Conservation (phyloP, 495 filamentous ascomycete genomes). For the Podospora fimiseda region DNA sequence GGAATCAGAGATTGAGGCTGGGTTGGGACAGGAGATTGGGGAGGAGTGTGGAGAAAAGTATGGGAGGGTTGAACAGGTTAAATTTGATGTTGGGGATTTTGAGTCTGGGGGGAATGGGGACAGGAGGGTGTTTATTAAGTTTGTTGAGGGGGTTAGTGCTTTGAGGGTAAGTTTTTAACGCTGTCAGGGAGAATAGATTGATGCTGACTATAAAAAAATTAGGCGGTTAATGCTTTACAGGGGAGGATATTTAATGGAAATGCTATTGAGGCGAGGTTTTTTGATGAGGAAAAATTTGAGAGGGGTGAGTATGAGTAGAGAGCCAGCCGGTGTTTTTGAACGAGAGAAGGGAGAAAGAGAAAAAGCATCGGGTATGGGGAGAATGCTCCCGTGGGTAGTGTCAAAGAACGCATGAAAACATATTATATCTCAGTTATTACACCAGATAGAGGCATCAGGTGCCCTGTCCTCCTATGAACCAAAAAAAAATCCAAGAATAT, state of each 20-base stretch:
- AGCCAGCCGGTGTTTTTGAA: no score
- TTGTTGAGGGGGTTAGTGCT: slow-evolving; percentile 72
- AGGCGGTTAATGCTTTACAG: slow-evolving; percentile 85
- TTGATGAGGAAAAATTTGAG: slow-evolving; percentile 74
- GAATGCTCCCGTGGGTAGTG: slow-evolving; percentile 2
- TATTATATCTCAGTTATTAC: no score
- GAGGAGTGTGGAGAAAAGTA: slow-evolving; percentile 88
- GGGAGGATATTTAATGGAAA: slow-evolving; percentile 84
- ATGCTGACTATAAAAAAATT: slow-evolving; percentile 2
- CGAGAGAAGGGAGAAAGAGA: no score
- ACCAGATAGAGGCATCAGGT: no score
- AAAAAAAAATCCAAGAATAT: no score
- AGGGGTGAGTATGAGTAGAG: slow-evolving; percentile 51
- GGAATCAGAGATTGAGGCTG: slow-evolving; percentile 63
- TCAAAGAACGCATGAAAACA: not conserved
- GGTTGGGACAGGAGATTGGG: slow-evolving; percentile 86
- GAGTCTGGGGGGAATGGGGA: slow-evolving; percentile 4
- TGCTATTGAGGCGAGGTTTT: slow-evolving; percentile 69
- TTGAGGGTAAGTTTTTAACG: slow-evolving; percentile 57
- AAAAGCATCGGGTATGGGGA: no score
- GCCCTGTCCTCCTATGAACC: no score
- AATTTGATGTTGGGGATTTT: slow-evolving; percentile 54
- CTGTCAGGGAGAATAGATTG: not conserved
- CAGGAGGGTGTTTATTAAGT: slow-evolving; percentile 78
- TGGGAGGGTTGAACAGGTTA: slow-evolving; percentile 77